Evolutionary conservation across 176 grass and related monocot species (phyloP).

Genomic region (Triticum aestivum): DNA sequence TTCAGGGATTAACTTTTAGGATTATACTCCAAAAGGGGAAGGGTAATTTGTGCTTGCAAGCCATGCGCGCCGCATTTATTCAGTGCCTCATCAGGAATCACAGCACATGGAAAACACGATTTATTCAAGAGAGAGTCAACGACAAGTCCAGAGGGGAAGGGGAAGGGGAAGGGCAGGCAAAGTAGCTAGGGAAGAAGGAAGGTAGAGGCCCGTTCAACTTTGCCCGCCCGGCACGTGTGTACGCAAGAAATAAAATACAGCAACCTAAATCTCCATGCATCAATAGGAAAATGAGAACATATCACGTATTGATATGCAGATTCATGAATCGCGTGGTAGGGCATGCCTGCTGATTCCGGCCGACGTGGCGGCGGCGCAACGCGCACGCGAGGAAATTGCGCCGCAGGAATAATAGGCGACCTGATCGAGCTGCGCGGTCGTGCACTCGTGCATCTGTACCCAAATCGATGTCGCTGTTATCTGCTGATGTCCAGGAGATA

Average conservation of each 20-base stretch:
- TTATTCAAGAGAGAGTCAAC: not conserved
- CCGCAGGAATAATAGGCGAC: not conserved
- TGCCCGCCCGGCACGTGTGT: not conserved
- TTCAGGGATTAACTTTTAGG: too few species aligned
- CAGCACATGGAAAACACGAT: not conserved
- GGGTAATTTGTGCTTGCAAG: not conserved
- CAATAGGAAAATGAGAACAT: not conserved
- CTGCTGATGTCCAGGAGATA: not conserved
- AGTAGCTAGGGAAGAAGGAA: not conserved
- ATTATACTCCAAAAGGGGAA: too few species aligned
- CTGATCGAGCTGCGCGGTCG: not conserved
- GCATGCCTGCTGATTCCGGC: not conserved
- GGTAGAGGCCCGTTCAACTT: not conserved
- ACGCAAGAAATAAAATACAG: not conserved
- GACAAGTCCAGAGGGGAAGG: not conserved
- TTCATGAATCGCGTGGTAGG: not conserved
- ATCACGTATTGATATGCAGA: not conserved
- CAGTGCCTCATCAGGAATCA: not conserved
- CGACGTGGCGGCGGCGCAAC: not conserved
- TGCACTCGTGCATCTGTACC: not conserved
- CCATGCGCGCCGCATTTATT: not conserved
- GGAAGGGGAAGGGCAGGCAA: not conserved
- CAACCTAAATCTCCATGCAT: not conserved
- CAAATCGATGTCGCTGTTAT: not conserved
- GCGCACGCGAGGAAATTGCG: not conserved